A percentile compares a stretch with the other conserved stretches of the same genome.
These are phyloP conservation scores for Gymnopilus dilepis DNA, from an alignment of 768 basidiomycete species.

Conservation along the genomic window DNA sequence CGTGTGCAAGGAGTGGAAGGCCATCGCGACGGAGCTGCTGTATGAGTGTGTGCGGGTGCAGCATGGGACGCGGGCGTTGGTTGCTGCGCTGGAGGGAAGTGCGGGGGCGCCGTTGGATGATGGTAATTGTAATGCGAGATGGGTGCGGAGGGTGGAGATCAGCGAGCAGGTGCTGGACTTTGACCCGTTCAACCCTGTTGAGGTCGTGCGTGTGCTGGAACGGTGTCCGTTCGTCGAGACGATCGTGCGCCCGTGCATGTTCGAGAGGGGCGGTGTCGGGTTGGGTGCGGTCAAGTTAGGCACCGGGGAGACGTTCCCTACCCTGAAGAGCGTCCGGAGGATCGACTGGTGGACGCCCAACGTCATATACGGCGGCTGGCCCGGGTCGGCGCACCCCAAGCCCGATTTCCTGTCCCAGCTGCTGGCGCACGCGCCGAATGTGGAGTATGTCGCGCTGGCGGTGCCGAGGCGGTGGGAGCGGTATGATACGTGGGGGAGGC, in stretches of 20 bases:
- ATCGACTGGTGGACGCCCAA: constrained; percentile 13
- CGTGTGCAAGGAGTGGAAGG: constrained; percentile 19
- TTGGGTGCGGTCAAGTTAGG: not conserved
- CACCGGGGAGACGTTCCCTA: not conserved
- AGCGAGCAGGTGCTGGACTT: constrained; percentile 7
- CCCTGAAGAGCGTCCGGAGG: constrained; percentile 6
- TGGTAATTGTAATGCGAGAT: no score
- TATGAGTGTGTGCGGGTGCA: constrained; percentile 18
- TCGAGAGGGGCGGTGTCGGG: not conserved
- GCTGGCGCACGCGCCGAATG: constrained; percentile 2
- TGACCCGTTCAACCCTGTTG: constrained; percentile 14
- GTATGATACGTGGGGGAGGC: no score
- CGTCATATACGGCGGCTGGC: no score
- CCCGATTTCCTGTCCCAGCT: constrained; percentile 2
- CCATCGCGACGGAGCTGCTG: constrained; percentile 15
- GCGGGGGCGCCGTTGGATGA: constrained; percentile 1
- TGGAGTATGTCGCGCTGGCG: constrained; percentile 7
- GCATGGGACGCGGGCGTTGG: constrained; percentile 10
- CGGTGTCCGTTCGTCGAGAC: constrained; percentile 11
- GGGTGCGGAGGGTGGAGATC: constrained; percentile 16
- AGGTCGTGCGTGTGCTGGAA: constrained; percentile 11
- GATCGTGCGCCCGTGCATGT: constrained; percentile 7
- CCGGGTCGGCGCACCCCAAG: not conserved
- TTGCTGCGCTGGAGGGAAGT: constrained; percentile 13
- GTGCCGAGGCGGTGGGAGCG: no score